These are phyloP conservation scores for Fusarium palustre DNA, from an alignment of 2,329 filamentous ascomycete species.

Conservation along the genomic window DNA sequence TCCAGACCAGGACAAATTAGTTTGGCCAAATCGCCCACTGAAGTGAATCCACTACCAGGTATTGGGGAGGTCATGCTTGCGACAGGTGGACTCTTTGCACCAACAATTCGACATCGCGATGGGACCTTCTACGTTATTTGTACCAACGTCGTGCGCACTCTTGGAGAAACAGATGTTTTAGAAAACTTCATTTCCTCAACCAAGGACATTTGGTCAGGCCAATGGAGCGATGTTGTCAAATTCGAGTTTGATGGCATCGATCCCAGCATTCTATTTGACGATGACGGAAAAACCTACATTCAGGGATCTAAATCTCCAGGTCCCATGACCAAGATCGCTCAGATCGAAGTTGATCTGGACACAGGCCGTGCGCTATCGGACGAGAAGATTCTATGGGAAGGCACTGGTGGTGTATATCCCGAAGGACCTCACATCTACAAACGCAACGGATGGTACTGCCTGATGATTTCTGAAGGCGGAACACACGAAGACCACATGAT, in stretches of 20 bases:
- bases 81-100: slow-evolving; percentile 5
- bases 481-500: slow-evolving; percentile 23
- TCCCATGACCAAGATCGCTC: neutral
- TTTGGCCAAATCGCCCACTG: neutral
- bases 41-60: slow-evolving; percentile 10
- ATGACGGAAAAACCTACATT: slow-evolving; percentile 11
- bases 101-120: slow-evolving; percentile 9
- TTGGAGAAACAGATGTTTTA: neutral
- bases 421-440: slow-evolving; percentile 21
- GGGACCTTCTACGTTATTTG: slow-evolving; percentile 18
- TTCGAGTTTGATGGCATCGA: slow-evolving; percentile 18
- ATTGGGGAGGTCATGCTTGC: slow-evolving; percentile 10
- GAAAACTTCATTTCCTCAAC: slow-evolving; percentile 13
- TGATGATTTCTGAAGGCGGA: slow-evolving; percentile 16
- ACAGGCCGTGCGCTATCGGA: neutral
- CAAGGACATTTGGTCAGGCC: slow-evolving; percentile 14
- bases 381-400: slow-evolving; percentile 15
- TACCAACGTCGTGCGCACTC: slow-evolving; percentile 5
- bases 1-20: neutral
- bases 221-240: slow-evolving; percentile 12
- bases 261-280: slow-evolving; percentile 8
- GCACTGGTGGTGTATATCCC: neutral
- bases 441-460: slow-evolving; percentile 20
- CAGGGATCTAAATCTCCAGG: slow-evolving; percentile 20
- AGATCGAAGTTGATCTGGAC: slow-evolving; percentile 10